Evolutionary conservation across 2,329 filamentous ascomycete species (phyloP), one percentile per base, ranked within the genome.

Genomic region (Sporothrix sp.): DNA sequence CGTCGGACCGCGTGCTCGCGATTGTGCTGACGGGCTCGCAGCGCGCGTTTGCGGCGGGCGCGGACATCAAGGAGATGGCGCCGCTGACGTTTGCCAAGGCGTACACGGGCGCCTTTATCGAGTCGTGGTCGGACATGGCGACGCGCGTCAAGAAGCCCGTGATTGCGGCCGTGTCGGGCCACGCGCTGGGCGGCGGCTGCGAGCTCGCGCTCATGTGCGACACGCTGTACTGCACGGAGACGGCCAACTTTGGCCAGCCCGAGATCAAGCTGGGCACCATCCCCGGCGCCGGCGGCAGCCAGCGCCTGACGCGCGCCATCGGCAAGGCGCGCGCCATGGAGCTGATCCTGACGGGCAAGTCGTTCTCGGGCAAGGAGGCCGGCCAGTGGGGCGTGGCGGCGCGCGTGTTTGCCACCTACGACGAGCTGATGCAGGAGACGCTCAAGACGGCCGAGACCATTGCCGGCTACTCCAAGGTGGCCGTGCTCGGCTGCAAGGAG

Each of bases 41-140:
- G 58, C 88, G 84, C 68, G 90, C 91, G 37, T 98, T 96, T 64
- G 91, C 91, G 27, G 91, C 93, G 39, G 93, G 93, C 47, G 93
- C 93, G 54, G 93, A 98, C 68, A 98, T 98, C 73, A 97, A 97
- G 70, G 93, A 98, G 70, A 98, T 98, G 93, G 86, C 88, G 27
- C 83, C 88, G 54, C 80, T 96, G 35, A 90, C 84, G 50, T 98
- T 98, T 70, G 79, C 86, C 56, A 74, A 84, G 57, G 91, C 93
- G 35, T 97, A 96, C 72, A 85, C 81, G 43, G 81, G 74, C 58
- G 87, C 94, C 64, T 98, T 98, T 68, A 97, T 98, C 68, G 89
- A 95, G 65, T 82, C 82, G 9, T 98, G 93, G 93, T 95, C 89
- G 6, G 76, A 85, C 56, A 79, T 96, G 42, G 85, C 88, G 23